Evolutionary conservation across 2,329 filamentous ascomycete species (phyloP).

Genomic region (Geosmithia flava): DNA sequence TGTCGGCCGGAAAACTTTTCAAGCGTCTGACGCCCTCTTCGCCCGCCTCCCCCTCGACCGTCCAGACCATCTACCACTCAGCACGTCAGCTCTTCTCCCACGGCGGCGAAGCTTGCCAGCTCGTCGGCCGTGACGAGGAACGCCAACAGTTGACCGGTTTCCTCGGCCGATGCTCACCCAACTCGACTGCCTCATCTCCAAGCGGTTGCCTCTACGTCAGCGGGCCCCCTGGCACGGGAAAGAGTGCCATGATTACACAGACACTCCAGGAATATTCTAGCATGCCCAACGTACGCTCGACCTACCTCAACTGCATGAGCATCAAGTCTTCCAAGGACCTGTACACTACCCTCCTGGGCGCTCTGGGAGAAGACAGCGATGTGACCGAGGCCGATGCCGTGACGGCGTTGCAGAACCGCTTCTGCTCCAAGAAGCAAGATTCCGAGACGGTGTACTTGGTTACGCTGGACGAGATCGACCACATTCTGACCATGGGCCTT

Average conservation of each 20-base stretch:
- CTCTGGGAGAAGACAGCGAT: conserved; percentile 45
- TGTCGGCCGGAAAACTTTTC: conserved; percentile 60
- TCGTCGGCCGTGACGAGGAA: conserved; percentile 67
- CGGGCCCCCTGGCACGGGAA: conserved; percentile 90
- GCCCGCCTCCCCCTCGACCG: conserved; percentile 53
- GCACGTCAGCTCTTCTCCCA: conserved; percentile 81
- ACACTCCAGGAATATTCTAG: conserved; percentile 50
- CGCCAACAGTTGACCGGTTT: conserved; percentile 56
- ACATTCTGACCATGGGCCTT: conserved; percentile 77
- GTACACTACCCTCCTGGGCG: conserved; percentile 65
- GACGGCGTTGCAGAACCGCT: conserved; percentile 55
- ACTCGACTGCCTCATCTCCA: conserved; percentile 24
- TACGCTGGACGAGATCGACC: conserved; percentile 88
- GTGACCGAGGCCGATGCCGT: conserved; percentile 52
- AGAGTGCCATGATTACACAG: conserved; percentile 85
- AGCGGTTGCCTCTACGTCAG: conserved; percentile 89
- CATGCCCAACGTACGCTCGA: conserved; percentile 47
- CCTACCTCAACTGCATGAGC: conserved; percentile 95
- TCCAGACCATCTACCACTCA: conserved; percentile 71
- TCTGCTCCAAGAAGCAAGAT: conserved; percentile 51
- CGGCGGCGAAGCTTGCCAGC: conserved; percentile 58
- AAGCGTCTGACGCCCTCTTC: conserved; percentile 72
- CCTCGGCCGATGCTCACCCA: conserved; percentile 48
- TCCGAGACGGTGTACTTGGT: conserved; percentile 58
- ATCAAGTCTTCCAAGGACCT: conserved; percentile 81